Evolutionary conservation across 768 basidiomycete genomes (phyloP).

Genomic region (Calocera cornea): DNA sequence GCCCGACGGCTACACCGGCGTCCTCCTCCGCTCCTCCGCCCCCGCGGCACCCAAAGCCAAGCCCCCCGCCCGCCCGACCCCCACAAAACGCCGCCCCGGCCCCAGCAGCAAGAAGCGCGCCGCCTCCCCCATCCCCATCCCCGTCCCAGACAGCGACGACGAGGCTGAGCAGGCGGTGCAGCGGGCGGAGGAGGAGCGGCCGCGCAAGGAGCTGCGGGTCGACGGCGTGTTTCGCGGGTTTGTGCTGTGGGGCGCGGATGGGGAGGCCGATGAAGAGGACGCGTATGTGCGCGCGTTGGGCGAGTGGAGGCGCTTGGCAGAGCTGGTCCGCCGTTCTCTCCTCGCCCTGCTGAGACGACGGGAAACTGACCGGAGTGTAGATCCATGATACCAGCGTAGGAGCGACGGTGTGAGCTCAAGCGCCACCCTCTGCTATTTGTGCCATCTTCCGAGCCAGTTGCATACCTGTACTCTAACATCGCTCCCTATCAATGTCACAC

Average conservation of each 20-base stretch:
- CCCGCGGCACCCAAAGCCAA: background rate
- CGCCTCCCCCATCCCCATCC: conserved; percentile 6
- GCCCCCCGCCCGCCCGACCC: conserved; percentile 6
- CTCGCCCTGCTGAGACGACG: background rate
- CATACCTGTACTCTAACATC: too few species aligned
- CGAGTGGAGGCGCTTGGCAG: conserved; percentile 57
- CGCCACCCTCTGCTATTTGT: too few species aligned
- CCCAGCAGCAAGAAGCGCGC: conserved; percentile 13
- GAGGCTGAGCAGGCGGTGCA: conserved; percentile 6
- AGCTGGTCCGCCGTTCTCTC: conserved; percentile 35
- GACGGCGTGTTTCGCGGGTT: conserved; percentile 29
- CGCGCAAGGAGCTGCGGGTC: conserved; percentile 13
- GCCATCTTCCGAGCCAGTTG: too few species aligned
- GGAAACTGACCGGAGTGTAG: background rate
- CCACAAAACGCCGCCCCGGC: conserved; percentile 12
- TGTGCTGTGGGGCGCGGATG: conserved; percentile 64
- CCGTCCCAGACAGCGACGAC: background rate
- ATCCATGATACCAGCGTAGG: background rate
- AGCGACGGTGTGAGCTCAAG: background rate
- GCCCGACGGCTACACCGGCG: conserved; percentile 53
- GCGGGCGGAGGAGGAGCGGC: conserved; percentile 17
- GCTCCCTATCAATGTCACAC: too few species aligned
- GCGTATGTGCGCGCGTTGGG: conserved; percentile 54
- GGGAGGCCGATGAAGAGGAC: conserved; percentile 54
- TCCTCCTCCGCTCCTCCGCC: conserved; percentile 34